A percentile compares a stretch with the other conserved stretches of the same genome.
Evolutionary conservation across 148 eudicot genomes (phyloP).

Genomic region (Pharnaceum exiguum): DNA sequence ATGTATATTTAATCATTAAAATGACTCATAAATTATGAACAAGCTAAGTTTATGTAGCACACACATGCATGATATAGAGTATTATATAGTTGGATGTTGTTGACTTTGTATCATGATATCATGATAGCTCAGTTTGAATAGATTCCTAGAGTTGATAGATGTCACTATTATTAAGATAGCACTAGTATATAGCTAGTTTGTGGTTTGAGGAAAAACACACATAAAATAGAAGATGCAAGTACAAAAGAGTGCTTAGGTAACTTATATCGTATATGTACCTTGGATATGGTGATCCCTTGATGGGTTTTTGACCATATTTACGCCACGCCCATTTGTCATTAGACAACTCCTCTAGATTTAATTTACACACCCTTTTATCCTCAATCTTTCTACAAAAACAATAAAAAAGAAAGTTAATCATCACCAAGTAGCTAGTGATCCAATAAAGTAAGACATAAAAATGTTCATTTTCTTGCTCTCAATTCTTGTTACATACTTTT

Average conservation of each 20-base stretch:
- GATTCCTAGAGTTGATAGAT: no score
- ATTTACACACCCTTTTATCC: constrained; percentile 32
- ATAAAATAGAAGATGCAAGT: not conserved
- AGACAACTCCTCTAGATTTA: constrained; percentile 43
- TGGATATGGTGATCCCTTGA: constrained; percentile 86
- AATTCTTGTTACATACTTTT: not conserved
- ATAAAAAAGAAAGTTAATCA: not conserved
- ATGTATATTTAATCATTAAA: no score
- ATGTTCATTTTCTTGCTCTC: no score
- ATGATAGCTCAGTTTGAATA: no score
- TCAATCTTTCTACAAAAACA: constrained; percentile 38
- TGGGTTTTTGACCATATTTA: constrained; percentile 88
- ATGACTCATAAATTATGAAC: constrained; percentile 1
- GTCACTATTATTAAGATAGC: no score
- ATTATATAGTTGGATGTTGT: no score
- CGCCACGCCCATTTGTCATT: constrained; percentile 83
- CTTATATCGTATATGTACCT: constrained; percentile 33
- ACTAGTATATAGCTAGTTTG: no score
- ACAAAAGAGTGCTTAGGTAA: not conserved
- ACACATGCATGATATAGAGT: no score
- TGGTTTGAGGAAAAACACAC: not conserved
- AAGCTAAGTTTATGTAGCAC: not conserved
- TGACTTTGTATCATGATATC: no score
- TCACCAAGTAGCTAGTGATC: not conserved
- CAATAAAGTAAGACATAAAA: not conserved